phyloP scores from a whole-genome alignment of 305 asterid species.

The Euphrasia arctica region DNA sequence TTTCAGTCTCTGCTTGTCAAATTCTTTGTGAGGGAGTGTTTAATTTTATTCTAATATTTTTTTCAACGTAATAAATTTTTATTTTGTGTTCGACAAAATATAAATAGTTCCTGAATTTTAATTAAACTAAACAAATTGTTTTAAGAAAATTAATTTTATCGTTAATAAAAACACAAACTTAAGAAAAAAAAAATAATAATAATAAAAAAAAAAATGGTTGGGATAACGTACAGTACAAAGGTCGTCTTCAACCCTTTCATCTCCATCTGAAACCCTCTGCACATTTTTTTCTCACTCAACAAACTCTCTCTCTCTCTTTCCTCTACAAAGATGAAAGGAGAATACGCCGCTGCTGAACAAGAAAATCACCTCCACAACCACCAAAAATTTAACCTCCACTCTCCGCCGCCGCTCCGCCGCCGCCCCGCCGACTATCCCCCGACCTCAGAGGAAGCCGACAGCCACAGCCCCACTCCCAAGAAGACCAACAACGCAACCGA shows the following conservation, averaged over 20 bases:
- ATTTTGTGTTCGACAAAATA: no score
- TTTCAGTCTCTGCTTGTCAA: no score
- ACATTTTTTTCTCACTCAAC: no score
- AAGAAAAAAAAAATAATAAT: no score
- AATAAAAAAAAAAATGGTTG: no score
- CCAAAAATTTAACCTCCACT: slow-evolving; percentile 25
- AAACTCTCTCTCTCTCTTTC: not conserved
- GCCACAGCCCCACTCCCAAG: slow-evolving; percentile 30
- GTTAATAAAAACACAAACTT: no score
- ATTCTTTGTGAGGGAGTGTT: no score
- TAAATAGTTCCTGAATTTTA: no score
- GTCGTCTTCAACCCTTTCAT: not conserved
- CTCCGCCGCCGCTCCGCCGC: slow-evolving; percentile 21
- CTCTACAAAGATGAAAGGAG: slow-evolving; percentile 23
- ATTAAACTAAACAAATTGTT: no score
- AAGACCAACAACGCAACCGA: not conserved
- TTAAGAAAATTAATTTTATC: no score
- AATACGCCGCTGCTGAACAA: not conserved
- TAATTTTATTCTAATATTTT: no score
- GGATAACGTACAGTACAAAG: not conserved
- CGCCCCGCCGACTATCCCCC: slow-evolving; percentile 7
- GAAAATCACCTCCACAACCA: not conserved
- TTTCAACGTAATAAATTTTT: no score
- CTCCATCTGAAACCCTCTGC: not conserved
- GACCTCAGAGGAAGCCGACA: slow-evolving; percentile 48